Base-by-base conservation (phyloP, 2,329 filamentous ascomycete genomes). In the Calcarisporium arbuscula region DNA sequence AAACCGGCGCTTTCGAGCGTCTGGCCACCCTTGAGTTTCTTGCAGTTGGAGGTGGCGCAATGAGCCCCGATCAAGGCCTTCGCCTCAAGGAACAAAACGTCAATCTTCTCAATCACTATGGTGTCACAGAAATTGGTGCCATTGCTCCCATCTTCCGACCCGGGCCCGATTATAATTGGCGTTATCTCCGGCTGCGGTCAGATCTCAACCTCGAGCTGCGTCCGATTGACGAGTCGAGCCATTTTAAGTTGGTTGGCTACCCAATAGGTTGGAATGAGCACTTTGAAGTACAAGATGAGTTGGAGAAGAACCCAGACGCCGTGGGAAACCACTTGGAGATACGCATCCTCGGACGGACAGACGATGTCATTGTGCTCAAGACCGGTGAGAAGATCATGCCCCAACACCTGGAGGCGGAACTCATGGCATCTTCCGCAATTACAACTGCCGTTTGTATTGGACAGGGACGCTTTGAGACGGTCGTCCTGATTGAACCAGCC, bases 31-130 rank as follows among this genome's bases (percentile, higher is more conserved):
- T 57, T 10, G 32, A 49, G 12, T 58, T 58, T 29, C 41, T 58
- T 11, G 53, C 47, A 3, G 35, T 49, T 9, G 56, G 56, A 0
- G 56, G 56, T 3, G 56, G 53, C 4, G 44, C 48, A 2, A 28
- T 58, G 5, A 51, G 48, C 7, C 22, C 39, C 2, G 37, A 38
- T 4, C 42, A 47, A 15, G 53, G 47, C 7, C 32, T 34, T 1
- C 32, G 12, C 5, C 37, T 59, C 7, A 37, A 34, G 5, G 27
- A 36, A 2, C 35, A 41, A 9, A 36, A 40, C 1, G 42, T 57
- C 9, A 52, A 45, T 15, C 30, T 60, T 1, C 38, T 60, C 18
- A 58, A 57, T 34, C 53, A 57, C 35, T 60, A 53, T 28, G 57
- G 57, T 5, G 48, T 50, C 4, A 60, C 56, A 1, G 57, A 60